These are phyloP conservation scores for Pseudopithomyces maydicus DNA, from an alignment of 2,329 filamentous ascomycete genomes.

Conservation along the genomic window DNA sequence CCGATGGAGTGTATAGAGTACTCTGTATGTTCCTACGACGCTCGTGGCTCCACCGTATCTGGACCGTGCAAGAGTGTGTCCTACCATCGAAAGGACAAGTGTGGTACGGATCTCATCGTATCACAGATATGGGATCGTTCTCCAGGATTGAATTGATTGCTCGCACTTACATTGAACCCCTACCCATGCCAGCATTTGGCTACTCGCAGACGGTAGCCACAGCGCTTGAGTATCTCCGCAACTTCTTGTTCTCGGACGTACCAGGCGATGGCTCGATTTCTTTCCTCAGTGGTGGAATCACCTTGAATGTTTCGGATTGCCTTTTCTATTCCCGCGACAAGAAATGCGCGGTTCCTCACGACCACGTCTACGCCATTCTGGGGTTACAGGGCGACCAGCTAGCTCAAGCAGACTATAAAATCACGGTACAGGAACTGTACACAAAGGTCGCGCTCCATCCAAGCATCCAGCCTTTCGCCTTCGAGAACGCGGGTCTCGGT, in stretches of 20 bases:
- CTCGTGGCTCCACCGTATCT: constrained; percentile 3
- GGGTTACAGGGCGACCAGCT: neutral
- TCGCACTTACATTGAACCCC: neutral
- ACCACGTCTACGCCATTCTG: constrained; percentile 1
- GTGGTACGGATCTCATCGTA: neutral
- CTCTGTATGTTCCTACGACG: neutral
- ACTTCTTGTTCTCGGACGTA: neutral
- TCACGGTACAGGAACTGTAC: neutral
- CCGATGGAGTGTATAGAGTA: neutral
- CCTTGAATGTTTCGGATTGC: neutral
- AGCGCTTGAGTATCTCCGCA: neutral
- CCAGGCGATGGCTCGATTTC: neutral
- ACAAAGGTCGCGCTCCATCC: neutral
- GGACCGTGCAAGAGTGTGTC: neutral
- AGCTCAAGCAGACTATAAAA: neutral
- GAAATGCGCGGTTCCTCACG: neutral
- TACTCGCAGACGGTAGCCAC: neutral
- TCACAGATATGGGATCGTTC: neutral
- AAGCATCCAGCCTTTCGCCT: neutral
- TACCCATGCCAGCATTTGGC: neutral
- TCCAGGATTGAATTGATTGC: neutral
- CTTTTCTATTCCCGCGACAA: neutral
- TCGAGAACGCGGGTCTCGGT: neutral
- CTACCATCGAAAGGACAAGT: neutral
- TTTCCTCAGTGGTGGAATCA: neutral